Percentiles rank a stretch among this genome's conserved stretches.
These are phyloP conservation scores for Ilex aquifolium DNA, from an alignment of 257 asterid species.

Conservation along the genomic window DNA sequence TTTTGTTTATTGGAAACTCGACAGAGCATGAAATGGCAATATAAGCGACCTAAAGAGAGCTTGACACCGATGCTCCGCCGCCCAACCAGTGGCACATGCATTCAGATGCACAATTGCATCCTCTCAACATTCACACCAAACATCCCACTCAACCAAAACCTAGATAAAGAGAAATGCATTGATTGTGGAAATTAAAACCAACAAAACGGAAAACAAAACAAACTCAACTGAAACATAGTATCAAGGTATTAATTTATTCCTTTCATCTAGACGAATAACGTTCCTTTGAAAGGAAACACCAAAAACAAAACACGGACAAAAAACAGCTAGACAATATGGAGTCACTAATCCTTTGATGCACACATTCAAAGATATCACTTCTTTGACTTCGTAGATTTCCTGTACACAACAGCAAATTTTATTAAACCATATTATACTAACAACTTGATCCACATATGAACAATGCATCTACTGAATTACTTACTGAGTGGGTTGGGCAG, in stretches of 20 bases:
- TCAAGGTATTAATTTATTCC: slow-evolving; percentile 19
- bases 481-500: slow-evolving; percentile 62
- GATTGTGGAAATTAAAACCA: too few relatives aligned
- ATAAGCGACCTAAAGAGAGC: too few relatives aligned
- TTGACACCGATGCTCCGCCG: too few relatives aligned
- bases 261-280: slow-evolving; percentile 28
- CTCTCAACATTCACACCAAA: too few relatives aligned
- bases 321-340: slow-evolving; percentile 15
- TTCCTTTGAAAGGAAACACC: slow-evolving; percentile 15
- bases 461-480: slow-evolving; percentile 13
- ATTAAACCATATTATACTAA: background rate
- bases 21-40: too few relatives aligned
- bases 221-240: background rate
- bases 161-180: too few relatives aligned
- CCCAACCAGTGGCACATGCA: too few relatives aligned
- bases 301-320: slow-evolving; percentile 8
- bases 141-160: too few relatives aligned
- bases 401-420: slow-evolving; percentile 14
- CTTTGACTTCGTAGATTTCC: slow-evolving; percentile 76
- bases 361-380: slow-evolving; percentile 30
- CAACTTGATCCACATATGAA: background rate
- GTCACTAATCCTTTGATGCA: slow-evolving; percentile 11
- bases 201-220: too few relatives aligned
- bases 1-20: too few relatives aligned
- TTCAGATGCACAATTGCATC: too few relatives aligned